Evolutionary conservation across 1,284 basidiomycete genomes (phyloP), one percentile per base, ranked within the genome.

Genomic region (Cutaneotrichosporon dermatis): DNA sequence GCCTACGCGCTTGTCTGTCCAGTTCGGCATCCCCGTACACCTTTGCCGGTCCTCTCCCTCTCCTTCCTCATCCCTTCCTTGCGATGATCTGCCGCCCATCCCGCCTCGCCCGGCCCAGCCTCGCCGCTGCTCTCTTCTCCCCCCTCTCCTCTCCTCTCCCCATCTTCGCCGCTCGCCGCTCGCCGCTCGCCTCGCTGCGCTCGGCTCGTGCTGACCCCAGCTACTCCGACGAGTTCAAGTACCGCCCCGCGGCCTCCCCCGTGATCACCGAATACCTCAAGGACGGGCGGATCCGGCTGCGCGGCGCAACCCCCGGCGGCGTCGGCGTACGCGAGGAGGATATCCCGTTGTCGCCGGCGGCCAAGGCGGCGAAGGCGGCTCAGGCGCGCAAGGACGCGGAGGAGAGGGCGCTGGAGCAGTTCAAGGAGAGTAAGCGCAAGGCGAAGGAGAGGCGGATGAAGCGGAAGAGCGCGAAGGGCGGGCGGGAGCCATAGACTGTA

Each of bases 151-250:
- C 39, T 11, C 11, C 39, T 33, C 37, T 35, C 33, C 10, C 10
- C 40, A 8, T 10, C 46, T 42, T 41, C 33, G 37, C 8, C 41
- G 33, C 34, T n/a, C n/a, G n/a, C n/a, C n/a, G n/a, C 33, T 55
- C 25, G 9, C 35, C 12, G 13, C 11, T 44, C 10, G 12, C 50
- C 15, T 12, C 37, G 37, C 11, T 10, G 25, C 25, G 13, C 12
- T 11, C 3, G 3, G 49, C 36, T 25, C 25, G 4, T n/a, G 35
- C 59, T 59, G 40, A 35, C 43, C 11, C 15, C 61, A 79, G 79
- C 52, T 79, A 79, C 63, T 77, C 75, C 25, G 76, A 79, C 52
- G 77, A 79, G 68, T 71, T 70, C 70, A 76, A 73, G 59, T 80
- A 72, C 63, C 71, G 79, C n/a, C 79, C 79, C 2, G 79, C 79